Percentiles rank a stretch among this genome's conserved stretches.
phyloP scores from a whole-genome alignment of 2,329 filamentous ascomycete genomes.

The Sclerotinia borealis region DNA sequence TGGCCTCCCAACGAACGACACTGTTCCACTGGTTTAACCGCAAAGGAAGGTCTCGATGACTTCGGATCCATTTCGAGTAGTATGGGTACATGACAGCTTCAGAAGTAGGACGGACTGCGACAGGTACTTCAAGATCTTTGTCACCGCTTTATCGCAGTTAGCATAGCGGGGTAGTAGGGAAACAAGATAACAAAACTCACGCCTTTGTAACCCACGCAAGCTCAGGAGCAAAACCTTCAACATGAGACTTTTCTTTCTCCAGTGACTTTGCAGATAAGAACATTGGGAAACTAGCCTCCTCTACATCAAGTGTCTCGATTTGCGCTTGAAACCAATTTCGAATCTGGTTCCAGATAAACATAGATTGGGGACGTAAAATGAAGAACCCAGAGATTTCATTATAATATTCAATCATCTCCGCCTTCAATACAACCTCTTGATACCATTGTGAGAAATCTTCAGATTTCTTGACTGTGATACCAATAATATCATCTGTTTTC shows the following conservation, averaged over 20 bases:
- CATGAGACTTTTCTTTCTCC: conserved; percentile 76
- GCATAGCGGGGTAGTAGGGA: conserved; percentile 15
- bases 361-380: conserved; percentile 69
- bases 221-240: conserved; percentile 96
- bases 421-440: conserved; percentile 94
- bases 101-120: conserved; percentile 62
- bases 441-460: conserved; percentile 94
- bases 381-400: conserved; percentile 91
- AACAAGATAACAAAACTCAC: conserved; percentile 39
- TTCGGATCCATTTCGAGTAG: conserved; percentile 95
- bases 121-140: conserved; percentile 79
- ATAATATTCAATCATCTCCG: conserved; percentile 97
- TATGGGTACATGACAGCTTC: conserved; percentile 90
- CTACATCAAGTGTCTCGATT: conserved; percentile 87
- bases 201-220: conserved; percentile 85
- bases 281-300: conserved; percentile 94
- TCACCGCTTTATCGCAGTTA: conserved; percentile 58
- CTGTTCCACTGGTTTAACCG: conserved; percentile 97
- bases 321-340: conserved; percentile 62
- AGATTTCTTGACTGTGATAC: conserved; percentile 79
- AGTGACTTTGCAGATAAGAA: conserved; percentile 91
- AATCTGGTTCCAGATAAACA: conserved; percentile 62
- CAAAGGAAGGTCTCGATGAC: conserved; percentile 88
- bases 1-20: conserved; percentile 93
- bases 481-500: conserved; percentile 66